A percentile compares a stretch with the other conserved stretches of the same genome.
Evolutionary conservation across 768 basidiomycete genomes (phyloP).

Genomic region (Leccinum fibrillosum): DNA sequence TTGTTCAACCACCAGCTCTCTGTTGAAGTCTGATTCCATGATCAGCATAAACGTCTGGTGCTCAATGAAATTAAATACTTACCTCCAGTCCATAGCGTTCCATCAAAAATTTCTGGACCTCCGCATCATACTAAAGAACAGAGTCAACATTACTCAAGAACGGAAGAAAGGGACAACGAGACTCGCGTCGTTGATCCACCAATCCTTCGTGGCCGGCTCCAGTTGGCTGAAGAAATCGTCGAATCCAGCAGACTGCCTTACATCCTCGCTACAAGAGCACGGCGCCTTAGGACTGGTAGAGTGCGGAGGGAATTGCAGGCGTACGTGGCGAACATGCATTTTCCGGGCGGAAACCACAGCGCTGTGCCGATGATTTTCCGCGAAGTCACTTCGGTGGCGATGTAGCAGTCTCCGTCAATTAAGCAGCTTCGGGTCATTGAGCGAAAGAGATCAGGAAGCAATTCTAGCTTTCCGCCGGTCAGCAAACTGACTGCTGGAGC

Average conservation of each 20-base stretch:
- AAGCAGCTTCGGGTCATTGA: conserved; percentile 2
- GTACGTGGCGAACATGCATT: neutral
- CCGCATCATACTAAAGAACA: neutral
- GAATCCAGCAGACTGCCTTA: neutral
- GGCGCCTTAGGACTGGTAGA: too few relatives aligned
- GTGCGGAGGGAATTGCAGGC: neutral
- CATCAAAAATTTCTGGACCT: neutral
- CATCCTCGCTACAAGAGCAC: neutral
- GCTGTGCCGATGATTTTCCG: conserved; percentile 2
- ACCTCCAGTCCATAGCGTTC: conserved; percentile 1
- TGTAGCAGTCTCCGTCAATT: conserved; percentile 5
- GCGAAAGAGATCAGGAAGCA: conserved; percentile 1
- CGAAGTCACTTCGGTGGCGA: neutral
- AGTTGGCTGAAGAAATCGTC: neutral
- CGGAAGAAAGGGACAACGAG: neutral
- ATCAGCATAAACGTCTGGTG: neutral
- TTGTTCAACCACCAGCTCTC: conserved; percentile 6
- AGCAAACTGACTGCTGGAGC: neutral
- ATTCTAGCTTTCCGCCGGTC: conserved; percentile 2
- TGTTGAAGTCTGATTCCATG: neutral
- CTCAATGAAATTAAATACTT: neutral
- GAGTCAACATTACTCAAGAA: neutral
- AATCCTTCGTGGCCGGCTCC: conserved; percentile 1
- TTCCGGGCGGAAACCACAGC: conserved; percentile 6
- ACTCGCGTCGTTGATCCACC: conserved; percentile 4